A percentile compares a stretch with the other conserved stretches of the same genome.
These are phyloP conservation scores for Fusarium equiseti DNA, from an alignment of 2,329 filamentous ascomycete genomes.

Conservation along the genomic window DNA sequence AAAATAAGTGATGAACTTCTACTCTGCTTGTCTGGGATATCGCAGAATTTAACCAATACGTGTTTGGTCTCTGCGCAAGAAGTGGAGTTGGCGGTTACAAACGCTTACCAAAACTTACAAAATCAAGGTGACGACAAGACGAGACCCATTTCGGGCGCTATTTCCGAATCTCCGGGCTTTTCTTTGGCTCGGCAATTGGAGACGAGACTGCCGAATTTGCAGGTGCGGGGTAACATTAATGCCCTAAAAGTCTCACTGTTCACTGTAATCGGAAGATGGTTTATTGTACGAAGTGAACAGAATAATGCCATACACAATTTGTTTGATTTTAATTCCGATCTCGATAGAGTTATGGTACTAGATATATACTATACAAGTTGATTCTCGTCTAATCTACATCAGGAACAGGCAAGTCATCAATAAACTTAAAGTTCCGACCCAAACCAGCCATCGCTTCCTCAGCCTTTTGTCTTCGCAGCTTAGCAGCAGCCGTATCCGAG, in stretches of 20 bases:
- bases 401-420: constrained; percentile 21
- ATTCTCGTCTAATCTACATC: neutral
- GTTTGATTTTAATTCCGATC: neutral
- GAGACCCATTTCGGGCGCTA: neutral
- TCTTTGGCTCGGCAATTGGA: constrained; percentile 3
- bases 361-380: accelerated
- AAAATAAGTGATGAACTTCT: neutral
- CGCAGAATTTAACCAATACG: neutral
- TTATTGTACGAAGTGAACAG: neutral
- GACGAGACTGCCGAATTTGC: neutral
- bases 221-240: neutral
- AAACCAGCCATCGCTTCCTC: constrained; percentile 21
- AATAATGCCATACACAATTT: accelerated
- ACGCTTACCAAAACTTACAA: constrained; percentile 10
- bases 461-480: constrained; percentile 20
- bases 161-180: constrained; percentile 10
- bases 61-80: neutral
- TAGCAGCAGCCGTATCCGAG: constrained; percentile 9
- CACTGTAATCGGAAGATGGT: neutral
- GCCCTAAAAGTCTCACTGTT: neutral
- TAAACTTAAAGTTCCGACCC: constrained; percentile 17
- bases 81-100: neutral
- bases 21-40: neutral
- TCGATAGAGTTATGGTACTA: accelerated
- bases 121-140: neutral